Base-by-base conservation (phyloP, 1,139 yeast genomes). In the Yamadazyma membranifaciens region DNA sequence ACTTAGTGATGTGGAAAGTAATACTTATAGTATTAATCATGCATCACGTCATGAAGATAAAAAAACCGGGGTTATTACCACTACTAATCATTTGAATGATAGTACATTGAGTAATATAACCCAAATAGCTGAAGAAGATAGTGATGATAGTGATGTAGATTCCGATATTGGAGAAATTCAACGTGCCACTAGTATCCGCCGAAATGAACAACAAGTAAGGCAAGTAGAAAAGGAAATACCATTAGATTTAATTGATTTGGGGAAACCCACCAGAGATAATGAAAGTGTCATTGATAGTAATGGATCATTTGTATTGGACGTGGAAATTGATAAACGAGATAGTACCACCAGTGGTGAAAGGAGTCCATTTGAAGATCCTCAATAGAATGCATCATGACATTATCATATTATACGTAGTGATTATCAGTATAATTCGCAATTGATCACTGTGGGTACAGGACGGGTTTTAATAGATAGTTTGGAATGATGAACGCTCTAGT, bases 141-240 rank as follows among this genome's bases (percentile, higher is more conserved):
- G 55, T 26, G 55, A 54, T 33, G 77, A 70, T 47, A 63, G 70
- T 15, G 78, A 72, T 47, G 74, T 71, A 30, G 78, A 72, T 52
- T 65, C 72, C 9, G 78, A 72, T 47, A 68, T 72, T 36, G 77
- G 76, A 7, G 74, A 71, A 47, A 72, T 72, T 39, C 63, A 65
- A 33, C 59, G 77, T 10, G 76, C 76, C 37, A 68, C 75, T 9
- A 67, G 74, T 41, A 55, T 69, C 6, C 52, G 68, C 26, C 45
- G 60, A 25, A 44, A 46, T 38, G 36, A 42, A 17, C 31, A 33
- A 2, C 46, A 45, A 31, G 47, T 41, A 2, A 40, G 30, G 29
- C 43, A 42, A 34, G 40, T 41, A 6, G 16, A 22, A 6, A 30
- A 36, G 15, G 42, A 38, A 34, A 46, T 48, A 11, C 50, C 49